Base-by-base conservation (phyloP, 257 asterid genomes). In the Coffea canephora region DNA sequence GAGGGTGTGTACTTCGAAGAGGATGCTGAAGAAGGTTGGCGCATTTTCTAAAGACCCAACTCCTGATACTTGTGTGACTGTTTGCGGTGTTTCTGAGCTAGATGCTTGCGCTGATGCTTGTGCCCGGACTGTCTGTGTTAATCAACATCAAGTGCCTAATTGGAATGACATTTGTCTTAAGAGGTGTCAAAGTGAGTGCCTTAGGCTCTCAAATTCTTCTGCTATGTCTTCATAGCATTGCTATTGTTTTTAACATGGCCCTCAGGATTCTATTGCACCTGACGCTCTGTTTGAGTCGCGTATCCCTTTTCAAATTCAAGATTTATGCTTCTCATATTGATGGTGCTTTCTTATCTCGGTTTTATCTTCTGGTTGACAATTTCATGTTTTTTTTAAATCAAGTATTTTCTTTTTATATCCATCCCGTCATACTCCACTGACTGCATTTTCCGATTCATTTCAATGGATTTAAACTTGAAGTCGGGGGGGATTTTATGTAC, bases 41-140 rank as follows among this genome's bases (percentile, higher is more conserved):
- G 86, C 97, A 4, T 94, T 96, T 86, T 94, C 99, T 55, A 96
- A 96, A 79, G 99, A 96, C 79, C 98, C 99, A 19, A 90, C 90
- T 82, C 96, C 96, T 0, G 97, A 91, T 74, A 94, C 99, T 0
- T 96, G 99, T 49, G 97, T 90, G 3, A 96, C 97, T 0, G 99
- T 96, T 5, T 94, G 99, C 67, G 98, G 99, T 52, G 99, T 94
- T 65, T 94, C 99, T 7, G 98, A 96, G 80, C 90, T 94, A 1
- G 99, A 96, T 83, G 97, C 97, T 19, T 96, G 99, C 49, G 90
- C 98, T 3, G 99, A 96, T 85, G 99, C 99, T 18, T 94, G 98
- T 78, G 98, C 99, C 43, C 88, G 96, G 8, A 94, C 95, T 1
- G 98, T 94, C 2, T 96, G 99, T 74, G 96, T 92, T 71, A 94